A percentile compares a stretch with the other conserved stretches of the same genome.
Conservation (phyloP, 495 filamentous ascomycete genomes). For the Aspergillus cristatus region DNA sequence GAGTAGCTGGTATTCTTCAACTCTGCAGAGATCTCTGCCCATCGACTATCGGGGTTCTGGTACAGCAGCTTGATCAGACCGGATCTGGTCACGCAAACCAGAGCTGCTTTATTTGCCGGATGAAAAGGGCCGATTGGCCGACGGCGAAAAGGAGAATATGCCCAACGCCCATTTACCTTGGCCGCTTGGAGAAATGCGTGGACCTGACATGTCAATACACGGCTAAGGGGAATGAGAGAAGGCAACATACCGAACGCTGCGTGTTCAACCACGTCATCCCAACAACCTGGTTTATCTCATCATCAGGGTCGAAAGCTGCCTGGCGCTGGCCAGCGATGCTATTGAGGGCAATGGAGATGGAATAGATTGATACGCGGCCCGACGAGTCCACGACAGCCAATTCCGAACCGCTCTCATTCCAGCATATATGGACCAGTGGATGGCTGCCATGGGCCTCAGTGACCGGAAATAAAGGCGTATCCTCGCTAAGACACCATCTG, state of each 20-base stretch:
- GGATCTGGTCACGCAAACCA: slow-evolving; percentile 61
- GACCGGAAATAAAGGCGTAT: slow-evolving; percentile 32
- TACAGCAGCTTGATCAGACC: slow-evolving; percentile 63
- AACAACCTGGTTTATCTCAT: slow-evolving; percentile 67
- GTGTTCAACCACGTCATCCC: slow-evolving; percentile 74
- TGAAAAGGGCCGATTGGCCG: slow-evolving; percentile 54
- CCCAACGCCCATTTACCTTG: slow-evolving; percentile 42
- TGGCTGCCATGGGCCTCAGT: slow-evolving; percentile 42
- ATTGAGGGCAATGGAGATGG: slow-evolving; percentile 55
- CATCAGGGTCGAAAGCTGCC: slow-evolving; percentile 50
- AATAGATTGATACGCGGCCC: slow-evolving; percentile 64
- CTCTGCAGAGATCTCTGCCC: slow-evolving; percentile 57
- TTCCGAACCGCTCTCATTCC: slow-evolving; percentile 64
- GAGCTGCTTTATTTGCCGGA: slow-evolving; percentile 55
- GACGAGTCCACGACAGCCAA: slow-evolving; percentile 67
- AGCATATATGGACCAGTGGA: slow-evolving; percentile 64
- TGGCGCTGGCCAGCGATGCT: slow-evolving; percentile 46
- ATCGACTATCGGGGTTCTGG: slow-evolving; percentile 55
- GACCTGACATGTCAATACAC: slow-evolving; percentile 20
- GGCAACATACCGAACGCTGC: slow-evolving; percentile 40
- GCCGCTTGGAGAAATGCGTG: slow-evolving; percentile 45
- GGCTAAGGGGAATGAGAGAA: slow-evolving; percentile 2
- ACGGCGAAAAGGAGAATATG: slow-evolving; percentile 39
- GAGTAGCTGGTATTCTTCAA: slow-evolving; percentile 60
- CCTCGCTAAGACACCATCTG: slow-evolving; percentile 67